Conservation (phyloP, 169 alveolate species). For the Fabrea salina region DNA sequence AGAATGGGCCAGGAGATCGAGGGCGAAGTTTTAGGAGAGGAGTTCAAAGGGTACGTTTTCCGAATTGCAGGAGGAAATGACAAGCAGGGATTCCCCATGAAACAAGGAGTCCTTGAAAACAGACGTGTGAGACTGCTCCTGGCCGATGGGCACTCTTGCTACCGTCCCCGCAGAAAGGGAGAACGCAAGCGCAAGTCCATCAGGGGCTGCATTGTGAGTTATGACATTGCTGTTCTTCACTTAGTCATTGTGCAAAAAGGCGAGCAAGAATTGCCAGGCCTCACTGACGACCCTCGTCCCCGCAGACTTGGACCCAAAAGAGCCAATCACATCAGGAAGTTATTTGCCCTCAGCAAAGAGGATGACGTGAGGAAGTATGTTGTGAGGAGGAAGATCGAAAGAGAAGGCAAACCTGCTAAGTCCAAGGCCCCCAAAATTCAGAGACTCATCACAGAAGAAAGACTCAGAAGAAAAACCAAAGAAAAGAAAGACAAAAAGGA, state of each 20-base stretch:
- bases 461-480: conserved; percentile 95
- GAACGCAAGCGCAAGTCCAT: conserved; percentile 98
- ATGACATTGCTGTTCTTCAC: conserved; percentile 96
- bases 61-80: conserved; percentile 97
- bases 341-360: conserved; percentile 89
- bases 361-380: conserved; percentile 97
- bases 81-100: conserved; percentile 99
- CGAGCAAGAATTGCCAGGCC: conserved; percentile 93
- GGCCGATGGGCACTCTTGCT: conserved; percentile 86
- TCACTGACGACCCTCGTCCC: conserved; percentile 96
- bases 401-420: conserved; percentile 88
- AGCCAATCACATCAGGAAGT: conserved; percentile 96
- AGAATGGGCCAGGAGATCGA: conserved; percentile 98
- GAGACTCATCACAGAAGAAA: conserved; percentile 98
- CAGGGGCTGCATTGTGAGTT: conserved; percentile 99
- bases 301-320: conserved; percentile 99
- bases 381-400: conserved; percentile 82
- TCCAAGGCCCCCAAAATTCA: conserved; percentile 97
- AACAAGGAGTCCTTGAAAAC: conserved; percentile 96
- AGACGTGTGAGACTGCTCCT: conserved; percentile 82
- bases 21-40: conserved; percentile 97
- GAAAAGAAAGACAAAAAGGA: conserved; percentile 63
- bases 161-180: conserved; percentile 98
- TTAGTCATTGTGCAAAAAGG: conserved; percentile 97
- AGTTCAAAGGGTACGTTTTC: conserved; percentile 96